phyloP scores from a whole-genome alignment of 1,284 basidiomycete species.

The Hortiboletus rubellus region DNA sequence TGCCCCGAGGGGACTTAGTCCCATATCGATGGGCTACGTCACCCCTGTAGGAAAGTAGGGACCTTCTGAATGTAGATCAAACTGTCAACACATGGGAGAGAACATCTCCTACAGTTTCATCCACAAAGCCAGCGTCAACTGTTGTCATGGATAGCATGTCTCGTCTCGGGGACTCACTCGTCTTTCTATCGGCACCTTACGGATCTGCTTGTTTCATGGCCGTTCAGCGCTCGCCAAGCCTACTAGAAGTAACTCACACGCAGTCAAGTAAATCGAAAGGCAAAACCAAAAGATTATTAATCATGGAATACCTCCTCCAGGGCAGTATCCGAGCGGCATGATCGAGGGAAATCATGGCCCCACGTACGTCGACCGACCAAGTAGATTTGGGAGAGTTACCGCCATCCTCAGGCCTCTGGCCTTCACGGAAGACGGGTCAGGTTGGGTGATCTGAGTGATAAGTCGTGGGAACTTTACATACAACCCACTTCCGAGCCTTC shows the following conservation, averaged over 20 bases:
- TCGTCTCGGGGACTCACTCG: neutral
- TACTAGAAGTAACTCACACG: no score
- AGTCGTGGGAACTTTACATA: no score
- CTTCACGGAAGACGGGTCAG: no score
- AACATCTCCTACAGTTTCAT: neutral
- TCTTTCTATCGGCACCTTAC: neutral
- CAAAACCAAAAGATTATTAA: neutral
- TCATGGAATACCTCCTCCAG: no score
- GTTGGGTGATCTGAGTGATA: no score
- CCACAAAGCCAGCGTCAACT: neutral
- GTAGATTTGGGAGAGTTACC: no score
- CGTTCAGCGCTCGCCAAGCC: no score
- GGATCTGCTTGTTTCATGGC: neutral
- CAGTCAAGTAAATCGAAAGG: neutral
- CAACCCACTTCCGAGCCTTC: no score
- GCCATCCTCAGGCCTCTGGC: no score
- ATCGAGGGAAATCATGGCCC: neutral
- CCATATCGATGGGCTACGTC: neutral
- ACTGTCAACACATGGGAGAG: neutral
- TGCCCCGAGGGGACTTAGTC: neutral
- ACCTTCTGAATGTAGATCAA: neutral
- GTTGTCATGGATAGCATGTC: conserved; percentile 14
- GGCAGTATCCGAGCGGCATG: neutral
- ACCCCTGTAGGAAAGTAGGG: neutral
- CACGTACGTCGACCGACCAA: neutral